These are phyloP conservation scores for Ustilago esculenta DNA, from an alignment of 1,284 basidiomycete genomes.

Conservation along the genomic window DNA sequence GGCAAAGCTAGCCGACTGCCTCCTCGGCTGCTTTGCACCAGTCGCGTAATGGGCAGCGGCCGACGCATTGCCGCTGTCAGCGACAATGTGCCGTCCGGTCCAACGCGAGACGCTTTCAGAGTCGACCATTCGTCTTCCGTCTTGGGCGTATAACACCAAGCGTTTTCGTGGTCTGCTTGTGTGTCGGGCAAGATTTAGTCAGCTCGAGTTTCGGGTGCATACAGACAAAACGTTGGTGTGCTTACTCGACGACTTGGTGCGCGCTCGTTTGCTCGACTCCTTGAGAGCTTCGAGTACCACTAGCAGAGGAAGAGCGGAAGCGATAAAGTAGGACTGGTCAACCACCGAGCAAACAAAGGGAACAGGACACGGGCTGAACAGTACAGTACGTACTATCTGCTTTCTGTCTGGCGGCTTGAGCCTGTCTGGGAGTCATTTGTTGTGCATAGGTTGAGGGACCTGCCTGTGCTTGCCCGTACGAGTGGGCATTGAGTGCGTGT, in stretches of 20 bases:
- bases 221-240: too few relatives aligned
- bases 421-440: constrained; percentile 10
- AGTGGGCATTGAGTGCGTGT: not conserved
- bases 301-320: not conserved
- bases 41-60: constrained; percentile 28
- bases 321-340: not conserved
- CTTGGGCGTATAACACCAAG: not conserved
- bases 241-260: constrained; percentile 4
- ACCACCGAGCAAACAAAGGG: too few relatives aligned
- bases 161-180: too few relatives aligned
- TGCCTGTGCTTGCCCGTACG: not conserved
- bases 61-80: constrained; percentile 20
- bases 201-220: too few relatives aligned
- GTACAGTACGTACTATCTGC: constrained; percentile 35
- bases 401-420: constrained; percentile 13
- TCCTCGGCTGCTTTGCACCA: constrained; percentile 6
- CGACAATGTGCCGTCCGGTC: constrained; percentile 20
- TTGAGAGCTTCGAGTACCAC: constrained; percentile 18
- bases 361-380: too few relatives aligned
- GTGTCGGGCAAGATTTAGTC: too few relatives aligned
- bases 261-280: constrained; percentile 15
- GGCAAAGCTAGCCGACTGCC: constrained; percentile 29
- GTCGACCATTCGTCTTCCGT: constrained; percentile 40
- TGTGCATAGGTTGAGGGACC: not conserved
- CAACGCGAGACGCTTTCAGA: constrained; percentile 14